Percentiles rank a stretch among this genome's conserved stretches.
Conservation (phyloP, 2,329 filamentous ascomycete species). For the Domatiomyces globalis region DNA sequence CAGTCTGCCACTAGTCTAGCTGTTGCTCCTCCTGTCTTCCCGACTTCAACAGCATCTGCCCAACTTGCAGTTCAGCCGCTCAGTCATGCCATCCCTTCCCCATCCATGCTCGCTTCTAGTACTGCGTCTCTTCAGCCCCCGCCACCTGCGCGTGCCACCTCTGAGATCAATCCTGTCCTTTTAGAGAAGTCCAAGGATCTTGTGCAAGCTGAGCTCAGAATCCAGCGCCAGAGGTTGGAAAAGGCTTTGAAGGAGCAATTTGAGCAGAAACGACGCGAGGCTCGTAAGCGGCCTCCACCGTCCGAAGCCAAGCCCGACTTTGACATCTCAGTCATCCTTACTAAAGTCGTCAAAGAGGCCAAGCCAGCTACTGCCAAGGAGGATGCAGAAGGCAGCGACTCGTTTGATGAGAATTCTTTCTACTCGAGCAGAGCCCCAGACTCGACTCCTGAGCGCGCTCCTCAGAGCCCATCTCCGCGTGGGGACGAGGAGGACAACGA, state of each 20-base stretch:
- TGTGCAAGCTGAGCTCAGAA: slow-evolving; percentile 63
- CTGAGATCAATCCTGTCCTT: slow-evolving; percentile 67
- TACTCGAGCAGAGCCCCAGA: slow-evolving; percentile 85
- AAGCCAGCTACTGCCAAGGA: slow-evolving; percentile 50
- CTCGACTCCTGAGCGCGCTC: slow-evolving; percentile 44
- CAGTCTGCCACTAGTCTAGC: slow-evolving; percentile 14
- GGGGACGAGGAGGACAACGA: slow-evolving; percentile 21
- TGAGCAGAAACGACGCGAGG: slow-evolving; percentile 44
- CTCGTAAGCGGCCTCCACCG: slow-evolving; percentile 35
- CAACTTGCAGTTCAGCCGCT: neutral
- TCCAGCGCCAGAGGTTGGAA: slow-evolving; percentile 72
- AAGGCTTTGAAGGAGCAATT: slow-evolving; percentile 61
- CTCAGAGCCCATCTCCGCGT: slow-evolving; percentile 6
- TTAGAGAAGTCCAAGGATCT: slow-evolving; percentile 76
- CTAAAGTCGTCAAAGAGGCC: slow-evolving; percentile 56
- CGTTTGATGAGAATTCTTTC: slow-evolving; percentile 83
- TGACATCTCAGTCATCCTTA: slow-evolving; percentile 58
- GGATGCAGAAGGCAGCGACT: slow-evolving; percentile 38
- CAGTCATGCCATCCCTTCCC: slow-evolving; percentile 16
- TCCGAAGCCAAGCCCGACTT: slow-evolving; percentile 48
- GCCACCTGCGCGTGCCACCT: slow-evolving; percentile 34
- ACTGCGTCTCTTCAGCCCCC: slow-evolving; percentile 20
- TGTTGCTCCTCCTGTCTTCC: slow-evolving; percentile 22
- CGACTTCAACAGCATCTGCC: slow-evolving; percentile 29
- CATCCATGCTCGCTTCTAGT: slow-evolving; percentile 18